A percentile compares a stretch with the other conserved stretches of the same genome.
phyloP scores from a whole-genome alignment of 805 yeast genomes.

The Komagataella pseudopastoris region DNA sequence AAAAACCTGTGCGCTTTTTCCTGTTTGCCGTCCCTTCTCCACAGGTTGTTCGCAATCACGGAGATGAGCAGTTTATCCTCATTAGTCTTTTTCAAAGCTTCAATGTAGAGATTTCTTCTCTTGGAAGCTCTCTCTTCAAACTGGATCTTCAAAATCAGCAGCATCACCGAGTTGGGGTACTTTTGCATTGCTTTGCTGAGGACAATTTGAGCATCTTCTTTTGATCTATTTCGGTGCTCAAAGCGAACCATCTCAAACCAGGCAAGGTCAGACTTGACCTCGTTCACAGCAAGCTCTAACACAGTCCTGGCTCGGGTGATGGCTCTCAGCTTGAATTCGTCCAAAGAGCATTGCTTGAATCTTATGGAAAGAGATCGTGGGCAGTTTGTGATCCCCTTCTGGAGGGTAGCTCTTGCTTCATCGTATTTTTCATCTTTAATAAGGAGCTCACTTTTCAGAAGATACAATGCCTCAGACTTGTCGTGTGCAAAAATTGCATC shows the following conservation, averaged over 20 bases:
- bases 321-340: conserved; percentile 25
- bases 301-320: conserved; percentile 54
- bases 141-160: conserved; percentile 56
- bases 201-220: conserved; percentile 36
- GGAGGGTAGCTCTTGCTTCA: conserved; percentile 32
- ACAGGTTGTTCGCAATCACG: conserved; percentile 55
- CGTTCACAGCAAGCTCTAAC: conserved; percentile 52
- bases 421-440: conserved; percentile 15
- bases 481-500: neutral
- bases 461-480: conserved; percentile 12
- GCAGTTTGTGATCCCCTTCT: conserved; percentile 33
- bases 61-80: conserved; percentile 39
- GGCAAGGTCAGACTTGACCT: conserved; percentile 34
- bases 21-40: conserved; percentile 43
- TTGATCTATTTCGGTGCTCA: conserved; percentile 38
- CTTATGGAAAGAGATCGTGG: conserved; percentile 36
- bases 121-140: conserved; percentile 32
- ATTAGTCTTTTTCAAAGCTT: conserved; percentile 56
- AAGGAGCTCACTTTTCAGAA: conserved; percentile 50
- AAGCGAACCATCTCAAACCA: conserved; percentile 46
- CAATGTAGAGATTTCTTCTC: conserved; percentile 44
- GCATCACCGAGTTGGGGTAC: conserved; percentile 40
- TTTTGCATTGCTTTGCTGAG: conserved; percentile 44
- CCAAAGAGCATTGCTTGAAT: conserved; percentile 35
- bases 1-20: conserved; percentile 63